Percentiles rank a stretch among this genome's conserved stretches.
These are phyloP conservation scores for Paecilomyces niveus DNA, from an alignment of 2,329 filamentous ascomycete genomes.

Conservation along the genomic window DNA sequence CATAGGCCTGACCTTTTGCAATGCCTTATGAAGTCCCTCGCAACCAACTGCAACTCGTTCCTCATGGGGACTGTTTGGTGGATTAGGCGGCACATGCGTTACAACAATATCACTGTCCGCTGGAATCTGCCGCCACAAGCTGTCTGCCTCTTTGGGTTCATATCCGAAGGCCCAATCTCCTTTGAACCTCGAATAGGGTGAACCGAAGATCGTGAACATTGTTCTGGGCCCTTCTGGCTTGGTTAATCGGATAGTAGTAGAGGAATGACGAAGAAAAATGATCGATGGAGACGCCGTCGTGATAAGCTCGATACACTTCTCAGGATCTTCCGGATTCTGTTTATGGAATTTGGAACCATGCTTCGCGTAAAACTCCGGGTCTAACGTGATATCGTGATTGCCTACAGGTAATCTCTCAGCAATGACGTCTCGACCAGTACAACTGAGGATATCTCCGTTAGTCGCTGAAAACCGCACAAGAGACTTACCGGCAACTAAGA, in stretches of 20 bases:
- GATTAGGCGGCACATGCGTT: conserved; percentile 50
- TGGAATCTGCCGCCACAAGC: conserved; percentile 46
- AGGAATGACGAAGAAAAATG: conserved; percentile 47
- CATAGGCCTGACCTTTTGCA: conserved; percentile 43
- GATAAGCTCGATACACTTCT: conserved; percentile 39
- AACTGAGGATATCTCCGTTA: neutral
- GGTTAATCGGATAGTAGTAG: conserved; percentile 37
- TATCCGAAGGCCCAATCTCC: conserved; percentile 53
- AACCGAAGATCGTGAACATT: conserved; percentile 51
- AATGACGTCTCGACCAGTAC: neutral
- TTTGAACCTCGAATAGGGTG: conserved; percentile 44
- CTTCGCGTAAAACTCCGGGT: conserved; percentile 40
- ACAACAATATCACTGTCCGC: conserved; percentile 47
- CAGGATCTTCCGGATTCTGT: conserved; percentile 36
- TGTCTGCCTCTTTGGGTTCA: conserved; percentile 29
- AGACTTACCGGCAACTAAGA: conserved; percentile 46
- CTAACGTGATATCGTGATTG: conserved; percentile 53
- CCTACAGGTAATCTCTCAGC: conserved; percentile 28
- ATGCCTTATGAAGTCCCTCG: conserved; percentile 34
- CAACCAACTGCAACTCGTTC: conserved; percentile 40
- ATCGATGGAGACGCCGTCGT: conserved; percentile 34
- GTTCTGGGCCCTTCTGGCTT: conserved; percentile 40
- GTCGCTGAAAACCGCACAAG: neutral
- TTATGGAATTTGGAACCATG: conserved; percentile 38
- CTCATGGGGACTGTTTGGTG: conserved; percentile 39